phyloP scores from a whole-genome alignment of 305 asterid genomes.

The Fraxinus ornus region DNA sequence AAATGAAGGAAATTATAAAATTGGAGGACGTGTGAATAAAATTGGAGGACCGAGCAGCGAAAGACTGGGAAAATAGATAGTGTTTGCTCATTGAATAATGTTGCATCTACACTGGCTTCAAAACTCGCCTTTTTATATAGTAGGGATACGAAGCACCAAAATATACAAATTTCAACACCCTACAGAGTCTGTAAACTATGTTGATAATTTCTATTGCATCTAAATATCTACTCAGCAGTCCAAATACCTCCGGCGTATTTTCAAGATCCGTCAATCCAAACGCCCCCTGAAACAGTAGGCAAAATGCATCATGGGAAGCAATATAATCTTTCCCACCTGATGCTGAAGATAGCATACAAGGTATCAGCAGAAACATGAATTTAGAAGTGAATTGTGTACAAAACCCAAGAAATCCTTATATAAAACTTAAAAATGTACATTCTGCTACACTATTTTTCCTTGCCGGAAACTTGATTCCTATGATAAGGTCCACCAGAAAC shows the following conservation, averaged over 20 bases:
- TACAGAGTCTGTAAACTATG: neutral
- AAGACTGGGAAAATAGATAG: too few species aligned
- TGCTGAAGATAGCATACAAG: neutral
- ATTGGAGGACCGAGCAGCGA: too few species aligned
- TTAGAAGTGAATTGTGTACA: constrained; percentile 30
- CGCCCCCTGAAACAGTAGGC: neutral
- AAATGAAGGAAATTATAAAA: too few species aligned
- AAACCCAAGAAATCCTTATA: constrained; percentile 24
- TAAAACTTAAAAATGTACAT: constrained; percentile 21
- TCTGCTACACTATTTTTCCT: constrained; percentile 32
- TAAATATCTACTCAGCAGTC: neutral
- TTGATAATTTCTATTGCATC: neutral
- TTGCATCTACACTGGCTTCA: too few species aligned
- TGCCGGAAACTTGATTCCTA: constrained; percentile 10
- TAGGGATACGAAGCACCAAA: neutral
- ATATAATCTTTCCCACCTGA: neutral
- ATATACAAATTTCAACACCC: neutral
- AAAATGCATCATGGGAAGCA: neutral
- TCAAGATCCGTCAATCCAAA: neutral
- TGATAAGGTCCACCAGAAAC: neutral
- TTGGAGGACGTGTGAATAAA: too few species aligned
- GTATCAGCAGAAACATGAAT: constrained; percentile 9
- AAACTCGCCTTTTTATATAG: too few species aligned
- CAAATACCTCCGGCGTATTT: neutral
- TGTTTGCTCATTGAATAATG: too few species aligned